Percentiles rank a stretch among this genome's conserved stretches.
phyloP scores from a whole-genome alignment of 352 stramenopile genomes.

The Phytopythium delawarense region DNA sequence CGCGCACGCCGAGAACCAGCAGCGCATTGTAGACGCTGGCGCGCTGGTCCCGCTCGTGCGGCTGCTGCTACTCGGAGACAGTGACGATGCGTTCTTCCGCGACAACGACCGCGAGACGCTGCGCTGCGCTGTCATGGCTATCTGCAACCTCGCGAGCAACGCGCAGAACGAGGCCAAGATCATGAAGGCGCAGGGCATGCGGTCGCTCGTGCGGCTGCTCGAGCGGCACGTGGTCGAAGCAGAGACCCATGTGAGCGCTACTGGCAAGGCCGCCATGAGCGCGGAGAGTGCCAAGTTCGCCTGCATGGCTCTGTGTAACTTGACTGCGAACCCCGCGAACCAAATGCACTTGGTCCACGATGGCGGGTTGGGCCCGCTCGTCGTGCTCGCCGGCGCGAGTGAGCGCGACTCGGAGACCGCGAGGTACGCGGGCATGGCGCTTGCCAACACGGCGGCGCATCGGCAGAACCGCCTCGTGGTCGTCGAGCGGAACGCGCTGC shows the following conservation, averaged over 20 bases:
- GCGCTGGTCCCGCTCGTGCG: slow-evolving; percentile 76
- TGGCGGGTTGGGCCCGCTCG: slow-evolving; percentile 61
- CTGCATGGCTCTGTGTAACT: slow-evolving; percentile 94
- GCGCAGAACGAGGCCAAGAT: slow-evolving; percentile 68
- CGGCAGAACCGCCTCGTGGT: slow-evolving; percentile 85
- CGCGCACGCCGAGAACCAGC: slow-evolving; percentile 84
- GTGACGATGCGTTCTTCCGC: slow-evolving; percentile 18
- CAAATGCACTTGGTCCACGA: slow-evolving; percentile 87
- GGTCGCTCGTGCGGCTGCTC: slow-evolving; percentile 59
- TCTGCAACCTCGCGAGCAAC: slow-evolving; percentile 86
- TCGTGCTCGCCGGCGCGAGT: slow-evolving; percentile 68
- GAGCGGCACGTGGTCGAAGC: slow-evolving; percentile 6
- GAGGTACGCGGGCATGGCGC: slow-evolving; percentile 91
- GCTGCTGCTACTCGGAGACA: slow-evolving; percentile 24
- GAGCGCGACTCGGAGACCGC: slow-evolving; percentile 64
- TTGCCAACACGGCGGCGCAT: slow-evolving; percentile 92
- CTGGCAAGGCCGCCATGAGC: slow-evolving; percentile 13
- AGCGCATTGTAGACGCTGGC: slow-evolving; percentile 80
- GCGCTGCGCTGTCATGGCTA: slow-evolving; percentile 72
- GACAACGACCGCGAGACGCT: slow-evolving; percentile 56
- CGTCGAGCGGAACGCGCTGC: slow-evolving; percentile 80
- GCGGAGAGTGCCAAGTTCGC: slow-evolving; percentile 80
- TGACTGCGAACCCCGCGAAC: slow-evolving; percentile 90
- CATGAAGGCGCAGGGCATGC: slow-evolving; percentile 71
- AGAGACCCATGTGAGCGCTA: background rate